These are phyloP conservation scores for Tricholoma flavovirens DNA, from an alignment of 768 basidiomycete genomes.

Conservation along the genomic window DNA sequence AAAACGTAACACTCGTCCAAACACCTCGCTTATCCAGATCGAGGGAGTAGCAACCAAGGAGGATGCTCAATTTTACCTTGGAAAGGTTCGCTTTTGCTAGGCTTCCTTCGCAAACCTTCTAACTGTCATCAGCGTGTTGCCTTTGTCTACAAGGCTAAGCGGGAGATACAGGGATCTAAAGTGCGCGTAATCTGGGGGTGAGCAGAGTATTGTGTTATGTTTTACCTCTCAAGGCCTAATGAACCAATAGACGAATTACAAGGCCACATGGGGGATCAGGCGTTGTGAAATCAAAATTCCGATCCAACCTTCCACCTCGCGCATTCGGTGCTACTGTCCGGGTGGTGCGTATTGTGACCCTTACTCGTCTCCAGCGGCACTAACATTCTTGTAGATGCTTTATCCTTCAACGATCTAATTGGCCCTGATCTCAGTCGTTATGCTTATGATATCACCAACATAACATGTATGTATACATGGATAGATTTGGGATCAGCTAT, in stretches of 20 bases:
- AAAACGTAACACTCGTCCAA: slow-evolving; percentile 93
- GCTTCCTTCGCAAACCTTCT: background rate
- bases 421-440: slow-evolving; percentile 28
- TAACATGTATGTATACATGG: slow-evolving; percentile 37
- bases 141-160: slow-evolving; percentile 96
- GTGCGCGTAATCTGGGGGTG: slow-evolving; percentile 99
- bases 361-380: background rate
- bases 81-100: slow-evolving; percentile 67
- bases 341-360: slow-evolving; percentile 53
- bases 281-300: slow-evolving; percentile 96
- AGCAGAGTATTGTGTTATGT: slow-evolving; percentile 22
- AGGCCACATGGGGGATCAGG: slow-evolving; percentile 93
- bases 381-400: slow-evolving; percentile 60
- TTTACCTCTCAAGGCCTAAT: background rate
- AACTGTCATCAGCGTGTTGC: slow-evolving; percentile 69
- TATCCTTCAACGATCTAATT: slow-evolving; percentile 80
- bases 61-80: slow-evolving; percentile 96
- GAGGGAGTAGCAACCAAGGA: slow-evolving; percentile 93
- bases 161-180: slow-evolving; percentile 90
- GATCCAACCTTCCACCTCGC: slow-evolving; percentile 89
- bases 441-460: slow-evolving; percentile 35
- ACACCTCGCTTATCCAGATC: slow-evolving; percentile 94
- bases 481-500: background rate
- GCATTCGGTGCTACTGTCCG: slow-evolving; percentile 91
- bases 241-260: slow-evolving; percentile 66